phyloP scores from a whole-genome alignment of 495 filamentous ascomycete genomes.

The Durotheca rogersii region DNA sequence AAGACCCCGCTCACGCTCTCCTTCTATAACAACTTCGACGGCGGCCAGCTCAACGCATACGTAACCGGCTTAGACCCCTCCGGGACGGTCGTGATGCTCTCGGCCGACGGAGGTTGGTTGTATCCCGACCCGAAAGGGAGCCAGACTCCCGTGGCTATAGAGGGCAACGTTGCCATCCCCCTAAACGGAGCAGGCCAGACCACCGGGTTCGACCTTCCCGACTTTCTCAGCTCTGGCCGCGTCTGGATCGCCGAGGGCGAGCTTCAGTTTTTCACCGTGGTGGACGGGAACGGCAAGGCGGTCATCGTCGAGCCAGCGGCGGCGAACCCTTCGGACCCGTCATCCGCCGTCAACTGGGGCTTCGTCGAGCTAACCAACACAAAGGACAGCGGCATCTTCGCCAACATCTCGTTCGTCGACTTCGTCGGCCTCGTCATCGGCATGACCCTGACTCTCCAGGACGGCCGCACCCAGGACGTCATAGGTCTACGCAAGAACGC shows the following conservation, averaged over 20 bases:
- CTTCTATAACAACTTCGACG: conserved; percentile 46
- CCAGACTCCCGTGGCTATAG: conserved; percentile 32
- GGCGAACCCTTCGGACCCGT: conserved; percentile 46
- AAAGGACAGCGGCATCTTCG: conserved; percentile 39
- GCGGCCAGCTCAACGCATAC: conserved; percentile 40
- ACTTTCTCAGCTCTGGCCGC: conserved; percentile 42
- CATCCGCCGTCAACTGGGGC: conserved; percentile 45
- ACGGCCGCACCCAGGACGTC: conserved; percentile 37
- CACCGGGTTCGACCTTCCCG: conserved; percentile 42
- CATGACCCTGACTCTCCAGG: conserved; percentile 38
- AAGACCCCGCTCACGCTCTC: conserved; percentile 27
- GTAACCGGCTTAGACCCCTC: conserved; percentile 39
- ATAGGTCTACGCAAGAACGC: conserved; percentile 37
- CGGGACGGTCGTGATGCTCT: conserved; percentile 38
- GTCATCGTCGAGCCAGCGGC: conserved; percentile 45
- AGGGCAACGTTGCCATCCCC: conserved; percentile 32
- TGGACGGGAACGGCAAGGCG: conserved; percentile 26
- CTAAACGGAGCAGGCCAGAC: conserved; percentile 37
- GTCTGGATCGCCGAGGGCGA: conserved; percentile 47
- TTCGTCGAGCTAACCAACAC: conserved; percentile 50
- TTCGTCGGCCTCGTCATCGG: conserved; percentile 48
- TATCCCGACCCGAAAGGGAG: conserved; percentile 36
- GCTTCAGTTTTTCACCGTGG: conserved; percentile 45
- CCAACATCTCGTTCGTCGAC: conserved; percentile 51
- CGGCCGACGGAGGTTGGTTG: conserved; percentile 38